Evolutionary conservation across 331 rosid species (phyloP).

Genomic region (Dryas integrifolia): DNA sequence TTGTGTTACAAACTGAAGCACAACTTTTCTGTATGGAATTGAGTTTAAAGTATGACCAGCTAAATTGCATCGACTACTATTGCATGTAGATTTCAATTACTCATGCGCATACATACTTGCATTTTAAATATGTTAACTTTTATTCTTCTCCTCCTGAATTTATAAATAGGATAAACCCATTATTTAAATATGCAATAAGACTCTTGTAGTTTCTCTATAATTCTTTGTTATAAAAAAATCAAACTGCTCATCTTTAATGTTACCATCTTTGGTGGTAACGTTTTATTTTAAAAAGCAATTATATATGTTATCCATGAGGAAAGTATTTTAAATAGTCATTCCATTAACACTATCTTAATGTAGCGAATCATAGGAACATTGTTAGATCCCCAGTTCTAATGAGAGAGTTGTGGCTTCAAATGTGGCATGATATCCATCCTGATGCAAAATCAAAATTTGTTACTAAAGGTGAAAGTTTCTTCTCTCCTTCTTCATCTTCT

Average conservation of each 20-base stretch:
- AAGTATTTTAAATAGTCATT: slow-evolving; percentile 13
- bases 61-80: slow-evolving; percentile 13
- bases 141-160: neutral
- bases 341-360: slow-evolving; percentile 42
- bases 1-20: slow-evolving; percentile 28
- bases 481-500: neutral
- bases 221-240: neutral
- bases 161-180: neutral
- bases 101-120: neutral
- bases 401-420: slow-evolving; percentile 98
- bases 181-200: neutral
- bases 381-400: slow-evolving; percentile 87
- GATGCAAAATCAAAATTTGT: slow-evolving; percentile 67
- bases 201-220: neutral
- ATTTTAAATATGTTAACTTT: neutral
- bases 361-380: slow-evolving; percentile 97
- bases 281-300: neutral
- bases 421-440: slow-evolving; percentile 94
- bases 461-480: slow-evolving; percentile 60
- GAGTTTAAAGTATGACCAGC: slow-evolving; percentile 3
- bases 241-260: neutral
- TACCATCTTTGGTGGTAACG: neutral
- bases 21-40: slow-evolving; percentile 16
- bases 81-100: neutral
- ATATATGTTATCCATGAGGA: neutral